Base-by-base conservation (phyloP, 1,284 basidiomycete species). In the Moesziomyces parantarcticus region DNA sequence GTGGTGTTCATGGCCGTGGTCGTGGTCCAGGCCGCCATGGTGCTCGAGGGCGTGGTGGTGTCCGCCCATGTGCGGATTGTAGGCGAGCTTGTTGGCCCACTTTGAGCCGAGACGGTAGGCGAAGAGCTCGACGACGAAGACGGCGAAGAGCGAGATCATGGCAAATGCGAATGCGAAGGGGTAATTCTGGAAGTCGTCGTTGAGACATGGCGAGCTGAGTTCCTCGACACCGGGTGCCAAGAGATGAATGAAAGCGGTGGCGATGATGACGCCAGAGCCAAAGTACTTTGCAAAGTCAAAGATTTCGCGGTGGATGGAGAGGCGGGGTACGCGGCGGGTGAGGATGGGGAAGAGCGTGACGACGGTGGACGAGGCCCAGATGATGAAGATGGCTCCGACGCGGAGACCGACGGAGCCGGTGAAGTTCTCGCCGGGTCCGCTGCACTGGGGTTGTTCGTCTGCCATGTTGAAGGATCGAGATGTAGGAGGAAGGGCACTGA, bases 341-440 rank as follows among this genome's bases (percentile, higher is more conserved):
- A 95, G 77, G 50, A 97, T 88, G 9, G 95, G 96, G 81, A 96
- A 92, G 44, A 93, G 85, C 0, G 94, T 90, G 16, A 92, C 92
- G 13, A 85, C 73, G n/a, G 77, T 63, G 9, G 82, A 81, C 3
- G 80, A 77, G 7, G 84, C 86, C 66, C 93, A 87, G 81, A 98
- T 91, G 84, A 98, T 89, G 85, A 98, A 97, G 80, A 98, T 88
- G 25, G 93, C 89, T 2, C 89, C 95, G 60, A 97, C 88, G 62
- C 77, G 61, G 58, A 77, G 55, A 55, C 76, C 76, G 23, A 80
- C 29, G 21, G 62, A 67, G 45, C 63, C 63, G 5, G 21, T 44
- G 22, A 46, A 64, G 41, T 65, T 58, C 21, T 70, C 72, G 26
- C 46, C 51, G 39, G 72, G 67, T 7, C 72, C 72, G 11, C 34